Evolutionary conservation across 805 yeast species (phyloP), one percentile per base, ranked within the genome.

Genomic region (Candida pini): DNA sequence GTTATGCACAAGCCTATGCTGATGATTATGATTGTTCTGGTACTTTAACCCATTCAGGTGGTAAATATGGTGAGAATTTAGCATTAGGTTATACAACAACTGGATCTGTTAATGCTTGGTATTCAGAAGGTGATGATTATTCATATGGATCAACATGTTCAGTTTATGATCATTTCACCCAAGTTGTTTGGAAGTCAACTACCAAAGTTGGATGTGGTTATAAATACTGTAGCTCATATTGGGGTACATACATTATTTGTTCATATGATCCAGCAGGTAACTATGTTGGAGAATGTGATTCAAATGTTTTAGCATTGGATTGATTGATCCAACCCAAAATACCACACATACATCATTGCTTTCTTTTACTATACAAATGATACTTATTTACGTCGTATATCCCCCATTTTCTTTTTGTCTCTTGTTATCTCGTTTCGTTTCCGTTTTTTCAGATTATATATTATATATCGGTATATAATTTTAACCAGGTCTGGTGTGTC

Each of bases 211-310:
- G 92, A 32, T 83, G 94, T 66, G 86, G 76, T 34, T 56, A 53
- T 40, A 69, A 71, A 26, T 40, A 53, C 31, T 76, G 81, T 57
- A 50, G 58, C 49, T 60, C 59, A 37, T 58, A 49, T 23, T 73
- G 76, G 73, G 65, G 73, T 20, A 62, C 66, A 46, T 85, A 84
- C 62, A 66, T 81, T 36, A 73, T 83, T 42, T 87, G 96, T 59
- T 76, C 80, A 34, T 87, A 88, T 58, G 66, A 73, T 53, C 80
- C 88, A 22, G 78, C 88, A 22, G 96, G 96, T 48, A 87, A 87
- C 64, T 59, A 66, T 36, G 66, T 49, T 76, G 54, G 84, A 34
- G 53, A 66, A 37, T 66, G 63, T 43, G 46, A 44, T 15, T 31
- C 46, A 3, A 63, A 68, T 34, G 74, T 68, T 29, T 36, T 45